A percentile compares a stretch with the other conserved stretches of the same genome.
These are phyloP conservation scores for Gentiana dahurica DNA, from an alignment of 257 asterid species.

Conservation along the genomic window DNA sequence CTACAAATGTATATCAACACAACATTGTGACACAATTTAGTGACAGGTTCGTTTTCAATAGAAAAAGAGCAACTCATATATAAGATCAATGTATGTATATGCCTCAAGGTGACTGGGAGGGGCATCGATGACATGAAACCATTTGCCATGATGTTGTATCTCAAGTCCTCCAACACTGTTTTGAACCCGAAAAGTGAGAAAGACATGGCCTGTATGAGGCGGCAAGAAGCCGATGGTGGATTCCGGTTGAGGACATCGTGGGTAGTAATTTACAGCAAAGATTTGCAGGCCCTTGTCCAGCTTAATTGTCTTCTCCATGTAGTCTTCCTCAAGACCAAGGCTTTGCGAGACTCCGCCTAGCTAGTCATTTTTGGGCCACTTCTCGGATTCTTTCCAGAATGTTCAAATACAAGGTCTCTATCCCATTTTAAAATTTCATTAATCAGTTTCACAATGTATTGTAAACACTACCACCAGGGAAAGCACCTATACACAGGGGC, in stretches of 20 bases:
- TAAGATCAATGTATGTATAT: background rate
- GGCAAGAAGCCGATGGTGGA: slow-evolving; percentile 45
- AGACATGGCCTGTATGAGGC: slow-evolving; percentile 76
- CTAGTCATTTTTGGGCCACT: slow-evolving; percentile 17
- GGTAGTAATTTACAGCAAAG: slow-evolving; percentile 50
- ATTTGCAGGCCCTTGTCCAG: slow-evolving; percentile 34
- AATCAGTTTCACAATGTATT: too few relatives aligned
- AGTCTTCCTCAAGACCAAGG: slow-evolving; percentile 43
- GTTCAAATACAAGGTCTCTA: too few relatives aligned
- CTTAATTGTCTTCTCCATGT: slow-evolving; percentile 25
- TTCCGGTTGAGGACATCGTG: slow-evolving; percentile 59
- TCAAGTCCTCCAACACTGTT: slow-evolving; percentile 58
- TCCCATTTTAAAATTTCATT: too few relatives aligned
- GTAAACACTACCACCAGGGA: too few relatives aligned
- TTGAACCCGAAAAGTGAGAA: slow-evolving; percentile 53
- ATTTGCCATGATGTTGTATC: slow-evolving; percentile 42
- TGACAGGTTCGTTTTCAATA: too few relatives aligned
- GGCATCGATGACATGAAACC: slow-evolving; percentile 38
- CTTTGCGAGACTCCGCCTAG: slow-evolving; percentile 37
- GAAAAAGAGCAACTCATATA: too few relatives aligned
- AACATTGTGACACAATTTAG: too few relatives aligned
- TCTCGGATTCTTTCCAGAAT: slow-evolving; percentile 18
- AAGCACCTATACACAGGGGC: too few relatives aligned
- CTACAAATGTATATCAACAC: too few relatives aligned
- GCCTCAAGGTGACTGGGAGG: slow-evolving; percentile 78